Evolutionary conservation across 306 rosid species (phyloP), one percentile per base, ranked within the genome.

Genomic region (Psophocarpus tetragonolobus): DNA sequence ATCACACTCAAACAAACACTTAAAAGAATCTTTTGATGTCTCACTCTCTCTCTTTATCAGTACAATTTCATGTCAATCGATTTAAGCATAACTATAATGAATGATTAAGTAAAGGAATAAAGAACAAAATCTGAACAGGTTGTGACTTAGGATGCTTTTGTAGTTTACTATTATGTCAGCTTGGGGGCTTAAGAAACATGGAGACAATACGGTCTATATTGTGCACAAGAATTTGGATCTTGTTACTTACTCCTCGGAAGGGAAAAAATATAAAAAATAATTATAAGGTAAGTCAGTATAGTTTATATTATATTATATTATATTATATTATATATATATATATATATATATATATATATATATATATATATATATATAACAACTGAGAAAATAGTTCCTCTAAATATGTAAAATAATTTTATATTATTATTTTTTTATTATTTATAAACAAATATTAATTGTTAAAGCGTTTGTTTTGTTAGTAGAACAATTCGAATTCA

Each of bases 1-100:
- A 94, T 92, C 79, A 90, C 93, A 72, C 93, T 85, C 88, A 92
- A 85, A 77, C 94, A 83, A 60, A 89, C 94, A 85, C 94, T 94
- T 97, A 41, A 41, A 14, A 3, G 50, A 14, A 44, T 44, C 17
- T 44, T 44, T 44, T 44, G 18, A 44, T 14, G 50, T 51, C 35
- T 38, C 72, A 69, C 36, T 66, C 12, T 76, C 42, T 41, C 65
- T 10, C 71, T 45, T 23, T 48, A 2, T n/a, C 54, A 9, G 50
- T 24, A 66, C 13, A 77, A 77, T 77, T 84, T 79, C 86, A 83
- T 84, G 8, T 50, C 42, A 38, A 10, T 65, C 2, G 62, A 71
- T 71, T 29, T 44, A 17, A 44, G 50, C 6, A 12, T 14, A 44
- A 39, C 6, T 12, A 13, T 13, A 13, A 61, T 44, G 41, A 61